Percentiles rank a stretch among this genome's conserved stretches.
Conservation (phyloP, 495 filamentous ascomycete species). For the Lepidopterella palustris region DNA sequence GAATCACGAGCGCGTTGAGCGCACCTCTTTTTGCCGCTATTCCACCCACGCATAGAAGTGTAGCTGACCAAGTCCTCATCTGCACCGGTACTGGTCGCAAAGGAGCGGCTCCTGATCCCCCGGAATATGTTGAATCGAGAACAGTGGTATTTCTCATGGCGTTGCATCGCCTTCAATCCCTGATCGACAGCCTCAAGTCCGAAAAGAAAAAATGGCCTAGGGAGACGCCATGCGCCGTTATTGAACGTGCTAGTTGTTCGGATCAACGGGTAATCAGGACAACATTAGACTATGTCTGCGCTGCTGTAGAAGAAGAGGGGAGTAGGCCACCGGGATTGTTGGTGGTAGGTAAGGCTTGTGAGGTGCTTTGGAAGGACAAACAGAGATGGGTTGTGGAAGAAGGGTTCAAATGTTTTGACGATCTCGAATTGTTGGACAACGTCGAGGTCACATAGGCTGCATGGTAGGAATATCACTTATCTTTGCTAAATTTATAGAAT, state of each 20-base stretch:
- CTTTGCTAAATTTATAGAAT: background rate
- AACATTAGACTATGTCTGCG: conserved; percentile 67
- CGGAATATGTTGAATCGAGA: conserved; percentile 64
- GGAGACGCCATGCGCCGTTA: conserved; percentile 77
- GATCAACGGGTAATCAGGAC: conserved; percentile 91
- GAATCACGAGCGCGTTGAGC: conserved; percentile 79
- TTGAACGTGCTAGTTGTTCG: conserved; percentile 89
- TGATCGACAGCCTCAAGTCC: conserved; percentile 47
- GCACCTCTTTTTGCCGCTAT: conserved; percentile 85
- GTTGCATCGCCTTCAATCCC: conserved; percentile 68
- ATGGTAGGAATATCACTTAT: background rate
- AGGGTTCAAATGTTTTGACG: conserved; percentile 62
- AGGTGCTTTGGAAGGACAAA: conserved; percentile 53
- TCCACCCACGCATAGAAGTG: conserved; percentile 79
- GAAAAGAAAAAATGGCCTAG: conserved; percentile 38
- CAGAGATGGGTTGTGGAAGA: conserved; percentile 85
- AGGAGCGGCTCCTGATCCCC: conserved; percentile 73
- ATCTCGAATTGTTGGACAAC: conserved; percentile 10
- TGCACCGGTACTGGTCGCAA: conserved; percentile 94
- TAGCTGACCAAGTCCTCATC: conserved; percentile 85
- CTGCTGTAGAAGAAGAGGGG: conserved; percentile 84
- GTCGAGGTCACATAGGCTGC: background rate
- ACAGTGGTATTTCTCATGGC: conserved; percentile 98
- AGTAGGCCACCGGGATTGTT: conserved; percentile 84
- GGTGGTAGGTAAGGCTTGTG: conserved; percentile 81